These are phyloP conservation scores for Glycyrrhiza uralensis DNA, from an alignment of 306 rosid genomes.

Conservation along the genomic window DNA sequence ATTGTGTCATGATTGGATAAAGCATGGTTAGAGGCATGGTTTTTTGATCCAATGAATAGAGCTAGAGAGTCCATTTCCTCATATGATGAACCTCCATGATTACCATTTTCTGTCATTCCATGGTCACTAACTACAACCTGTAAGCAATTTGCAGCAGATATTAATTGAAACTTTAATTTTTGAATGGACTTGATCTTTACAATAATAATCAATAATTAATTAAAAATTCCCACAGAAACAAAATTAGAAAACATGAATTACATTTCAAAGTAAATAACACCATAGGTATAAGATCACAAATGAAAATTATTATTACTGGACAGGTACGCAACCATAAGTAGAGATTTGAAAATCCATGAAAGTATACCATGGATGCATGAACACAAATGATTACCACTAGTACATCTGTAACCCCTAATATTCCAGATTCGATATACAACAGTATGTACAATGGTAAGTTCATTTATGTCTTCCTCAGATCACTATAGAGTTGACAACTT, in stretches of 20 bases:
- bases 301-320: background rate
- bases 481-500: conserved; percentile 7
- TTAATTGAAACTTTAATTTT: background rate
- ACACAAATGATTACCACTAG: background rate
- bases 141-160: conserved; percentile 18
- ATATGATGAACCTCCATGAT: conserved; percentile 88
- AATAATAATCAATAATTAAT: conserved; percentile 2
- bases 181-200: background rate
- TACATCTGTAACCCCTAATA: background rate
- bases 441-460: background rate
- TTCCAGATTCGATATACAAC: conserved; percentile 3
- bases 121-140: conserved; percentile 92
- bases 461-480: background rate
- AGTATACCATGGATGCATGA: conserved; percentile 2
- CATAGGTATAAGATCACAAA: background rate
- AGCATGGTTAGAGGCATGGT: conserved; percentile 34
- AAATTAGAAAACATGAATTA: background rate
- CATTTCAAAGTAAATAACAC: background rate
- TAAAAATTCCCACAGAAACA: background rate
- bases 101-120: conserved; percentile 94
- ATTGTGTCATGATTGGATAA: conserved; percentile 39
- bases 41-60: conserved; percentile 61
- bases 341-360: conserved; percentile 3
- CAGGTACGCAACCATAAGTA: background rate
- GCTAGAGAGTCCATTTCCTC: conserved; percentile 89